Evolutionary conservation across 2,329 filamentous ascomycete species (phyloP), one percentile per base, ranked within the genome.

Genomic region (Hypoxylon sp.): DNA sequence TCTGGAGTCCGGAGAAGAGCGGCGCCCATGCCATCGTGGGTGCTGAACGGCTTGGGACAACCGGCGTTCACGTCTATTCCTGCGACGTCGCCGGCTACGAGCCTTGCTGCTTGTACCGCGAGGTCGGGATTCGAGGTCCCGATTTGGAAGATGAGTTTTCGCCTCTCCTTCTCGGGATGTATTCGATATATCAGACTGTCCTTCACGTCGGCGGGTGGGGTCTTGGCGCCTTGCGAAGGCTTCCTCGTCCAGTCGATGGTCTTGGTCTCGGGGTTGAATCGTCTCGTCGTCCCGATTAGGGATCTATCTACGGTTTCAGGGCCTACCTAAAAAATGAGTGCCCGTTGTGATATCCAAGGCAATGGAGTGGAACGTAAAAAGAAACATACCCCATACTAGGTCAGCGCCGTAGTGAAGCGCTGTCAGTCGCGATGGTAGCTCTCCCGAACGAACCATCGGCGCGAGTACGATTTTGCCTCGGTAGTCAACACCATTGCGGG

Each of bases 41-140:
- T 97, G 74, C 92, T 97, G 79, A 99, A 99, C 0, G 95, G 92
- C 79, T 99, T 99, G 0, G 96, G 96, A 76, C 96, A 99, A n/a
- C 96, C 96, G 0, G 96, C 93, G 78, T 99, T 99, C 67, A 99
- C 91, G 77, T 98, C 96, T 72, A 99, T 97, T 64, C 96, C 96
- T 0, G 90, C 89, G 2, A 99, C 96, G 78, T 98, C 93, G 11
- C 82, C 86, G 0, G 94, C 96, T 18, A 99, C 91, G 14, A 97
- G 81, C 55, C 89, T 89, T 1, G 95, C 93, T 0, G 95, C 94
- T 76, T 91, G 82, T 0, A 98, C 94, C 0, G 96, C 96, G 28
- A 89, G 85, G 11, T 91, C 89, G 0, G 96, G 93, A 63, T 91
- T 89, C 8, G 93, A 88, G 0, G 95, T 97, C 62, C 96, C 96